These are phyloP conservation scores for Chlorencoelia australis DNA, from an alignment of 2,329 filamentous ascomycete genomes.

Conservation along the genomic window DNA sequence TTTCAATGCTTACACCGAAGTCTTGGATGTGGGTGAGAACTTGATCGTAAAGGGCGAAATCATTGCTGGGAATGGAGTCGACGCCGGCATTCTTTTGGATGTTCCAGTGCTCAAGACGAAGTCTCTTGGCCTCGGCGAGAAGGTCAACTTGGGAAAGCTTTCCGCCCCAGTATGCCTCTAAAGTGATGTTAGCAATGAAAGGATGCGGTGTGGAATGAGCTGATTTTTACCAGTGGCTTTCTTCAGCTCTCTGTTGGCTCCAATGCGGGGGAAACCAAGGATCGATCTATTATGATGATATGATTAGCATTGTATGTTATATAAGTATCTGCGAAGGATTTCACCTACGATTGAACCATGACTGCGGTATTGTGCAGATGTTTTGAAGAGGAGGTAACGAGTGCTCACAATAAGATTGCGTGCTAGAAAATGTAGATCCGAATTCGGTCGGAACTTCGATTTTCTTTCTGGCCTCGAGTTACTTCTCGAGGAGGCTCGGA, in stretches of 20 bases:
- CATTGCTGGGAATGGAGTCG: conserved; percentile 96
- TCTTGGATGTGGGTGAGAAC: conserved; percentile 97
- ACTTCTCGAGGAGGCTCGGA: conserved; percentile 1
- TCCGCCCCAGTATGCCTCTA: conserved; percentile 88
- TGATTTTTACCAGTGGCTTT: conserved; percentile 61
- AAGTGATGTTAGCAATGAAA: not conserved
- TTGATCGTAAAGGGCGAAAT: conserved; percentile 98
- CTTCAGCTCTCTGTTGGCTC: conserved; percentile 97
- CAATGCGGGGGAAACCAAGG: conserved; percentile 98
- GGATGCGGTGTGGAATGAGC: conserved; percentile 3
- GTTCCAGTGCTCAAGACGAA: conserved; percentile 96
- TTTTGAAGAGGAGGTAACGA: conserved; percentile 1
- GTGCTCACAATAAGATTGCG: conserved; percentile 1
- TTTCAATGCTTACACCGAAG: conserved; percentile 65
- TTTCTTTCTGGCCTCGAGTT: too few species aligned
- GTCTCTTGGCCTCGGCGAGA: conserved; percentile 88
- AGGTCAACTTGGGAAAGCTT: conserved; percentile 91
- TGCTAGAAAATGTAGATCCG: conserved; percentile 4
- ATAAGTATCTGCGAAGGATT: not conserved
- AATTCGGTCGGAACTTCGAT: not conserved
- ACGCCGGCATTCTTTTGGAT: conserved; percentile 98
- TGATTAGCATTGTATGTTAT: conserved; percentile 9
- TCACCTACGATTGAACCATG: conserved; percentile 54
- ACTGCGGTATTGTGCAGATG: conserved; percentile 26
- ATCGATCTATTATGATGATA: conserved; percentile 40